Conservation (phyloP, 2,329 filamentous ascomycete species). For the Cordyceps tenuipes region DNA sequence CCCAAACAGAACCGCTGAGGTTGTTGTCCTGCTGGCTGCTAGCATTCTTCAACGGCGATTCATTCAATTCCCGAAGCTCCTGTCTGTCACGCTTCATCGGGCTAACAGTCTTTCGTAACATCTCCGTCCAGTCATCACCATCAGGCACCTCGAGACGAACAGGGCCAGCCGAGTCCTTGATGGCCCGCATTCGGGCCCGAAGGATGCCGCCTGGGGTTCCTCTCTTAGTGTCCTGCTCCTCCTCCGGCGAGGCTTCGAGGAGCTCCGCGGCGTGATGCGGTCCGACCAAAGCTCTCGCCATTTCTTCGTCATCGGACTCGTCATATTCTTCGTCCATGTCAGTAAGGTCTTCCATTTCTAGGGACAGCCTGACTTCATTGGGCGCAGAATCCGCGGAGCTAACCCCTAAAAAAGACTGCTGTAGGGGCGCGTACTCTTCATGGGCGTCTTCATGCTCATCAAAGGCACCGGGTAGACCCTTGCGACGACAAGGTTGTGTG, state of each 20-base stretch:
- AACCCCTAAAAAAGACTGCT: conserved; percentile 85
- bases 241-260: conserved; percentile 47
- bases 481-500: conserved; percentile 45
- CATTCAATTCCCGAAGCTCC: conserved; percentile 52
- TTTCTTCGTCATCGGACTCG: conserved; percentile 59
- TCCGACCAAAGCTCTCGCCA: conserved; percentile 70
- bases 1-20: conserved; percentile 28
- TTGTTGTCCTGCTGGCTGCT: conserved; percentile 43
- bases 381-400: conserved; percentile 77
- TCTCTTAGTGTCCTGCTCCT: conserved; percentile 37
- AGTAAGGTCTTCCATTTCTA: conserved; percentile 47
- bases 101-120: conserved; percentile 88
- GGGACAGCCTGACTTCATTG: conserved; percentile 49
- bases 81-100: conserved; percentile 87
- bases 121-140: conserved; percentile 86
- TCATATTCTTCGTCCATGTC: conserved; percentile 71
- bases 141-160: conserved; percentile 52
- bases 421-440: conserved; percentile 46
- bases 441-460: conserved; percentile 50
- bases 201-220: conserved; percentile 52
- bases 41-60: conserved; percentile 36
- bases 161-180: conserved; percentile 52
- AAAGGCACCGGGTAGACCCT: conserved; percentile 70
- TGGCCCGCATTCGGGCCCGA: conserved; percentile 54
- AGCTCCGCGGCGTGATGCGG: conserved; percentile 72